Base-by-base conservation (phyloP, 805 yeast genomes). In the Wickerhamomyces chambardii region DNA sequence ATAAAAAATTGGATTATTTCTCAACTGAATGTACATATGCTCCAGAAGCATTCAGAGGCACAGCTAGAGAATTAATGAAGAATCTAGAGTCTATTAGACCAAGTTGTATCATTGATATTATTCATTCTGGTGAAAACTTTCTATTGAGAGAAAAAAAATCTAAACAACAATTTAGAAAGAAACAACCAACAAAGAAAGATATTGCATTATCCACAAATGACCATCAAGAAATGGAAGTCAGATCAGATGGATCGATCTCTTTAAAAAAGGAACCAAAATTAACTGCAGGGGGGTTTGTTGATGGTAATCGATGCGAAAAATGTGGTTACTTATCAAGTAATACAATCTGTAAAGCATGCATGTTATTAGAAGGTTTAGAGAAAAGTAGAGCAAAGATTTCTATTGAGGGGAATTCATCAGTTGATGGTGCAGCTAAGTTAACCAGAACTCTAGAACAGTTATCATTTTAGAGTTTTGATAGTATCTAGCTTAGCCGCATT, bases 1-100 rank as follows among this genome's bases (percentile, higher is more conserved):
- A 87, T 63, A 89, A 85, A 58, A 84, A 87, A 50, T 66, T 92
- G 34, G 99, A 92, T 59, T 92, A 92, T 54, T 92, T 92, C 55
- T 84, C 95, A 9, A 92, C 99, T 0, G 99, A 92, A 52, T 92
- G 99, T 56, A 81, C 96, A 0, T 92, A 92, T 61, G 95, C 98
- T 0, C 97, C 99, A 2, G 98, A 92, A 55, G 97, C 99, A 0
- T 92, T 92, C 51, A 68, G 99, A 45, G 99, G 99, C 15, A 92
- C 97, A 0, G 96, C 98, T 0, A 72, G 99, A 52, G 86, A 87
- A 39, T 65, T 92, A 19, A 77, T 92, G 68, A 92, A 92, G 59
- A 84, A 86, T 44, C 62, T 92, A 29, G 98, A 92, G 53, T 75
- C 90, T 4, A 78, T 89, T 1, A 70, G 97, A 47, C 96, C 98